These are phyloP conservation scores for Aspergillus pseudoviridinutans DNA, from an alignment of 2,329 filamentous ascomycete genomes.

Conservation along the genomic window DNA sequence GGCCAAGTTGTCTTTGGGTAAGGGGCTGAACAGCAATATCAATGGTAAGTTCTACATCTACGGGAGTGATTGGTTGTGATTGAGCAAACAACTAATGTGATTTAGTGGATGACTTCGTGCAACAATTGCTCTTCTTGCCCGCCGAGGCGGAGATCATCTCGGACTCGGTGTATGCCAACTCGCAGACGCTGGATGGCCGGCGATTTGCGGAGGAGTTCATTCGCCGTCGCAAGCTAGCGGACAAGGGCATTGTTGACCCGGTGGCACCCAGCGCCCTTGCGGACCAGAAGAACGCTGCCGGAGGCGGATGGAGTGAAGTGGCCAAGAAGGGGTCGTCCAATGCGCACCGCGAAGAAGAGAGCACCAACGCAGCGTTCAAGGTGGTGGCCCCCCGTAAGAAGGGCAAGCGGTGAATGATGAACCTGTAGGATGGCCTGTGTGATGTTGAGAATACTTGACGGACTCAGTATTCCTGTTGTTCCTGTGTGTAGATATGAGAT, in stretches of 20 bases:
- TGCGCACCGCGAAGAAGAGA: conserved; percentile 46
- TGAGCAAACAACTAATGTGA: conserved; percentile 30
- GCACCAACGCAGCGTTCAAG: conserved; percentile 66
- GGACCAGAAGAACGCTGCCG: conserved; percentile 43
- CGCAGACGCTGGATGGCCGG: conserved; percentile 83
- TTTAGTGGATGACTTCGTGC: conserved; percentile 74
- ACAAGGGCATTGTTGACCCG: conserved; percentile 78
- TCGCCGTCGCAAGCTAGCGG: conserved; percentile 85
- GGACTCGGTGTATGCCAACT: conserved; percentile 82
- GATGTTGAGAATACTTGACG: background rate
- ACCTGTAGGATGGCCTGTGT: background rate
- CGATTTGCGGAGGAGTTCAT: conserved; percentile 95
- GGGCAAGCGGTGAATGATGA: conserved; percentile 60
- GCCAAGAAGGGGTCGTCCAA: conserved; percentile 76
- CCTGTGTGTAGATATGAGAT: background rate
- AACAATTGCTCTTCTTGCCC: conserved; percentile 70
- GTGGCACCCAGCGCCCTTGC: conserved; percentile 52
- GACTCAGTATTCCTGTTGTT: background rate
- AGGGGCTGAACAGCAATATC: conserved; percentile 66
- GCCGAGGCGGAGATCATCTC: conserved; percentile 77
- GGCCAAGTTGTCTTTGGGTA: conserved; percentile 73
- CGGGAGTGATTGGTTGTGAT: background rate
- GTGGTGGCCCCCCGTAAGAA: conserved; percentile 92
- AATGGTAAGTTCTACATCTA: conserved; percentile 51
- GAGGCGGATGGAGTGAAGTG: conserved; percentile 88